A percentile compares a stretch with the other conserved stretches of the same genome.
Conservation (phyloP, 1,139 yeast genomes). For the Debaryomycetaceae sp. region DNA sequence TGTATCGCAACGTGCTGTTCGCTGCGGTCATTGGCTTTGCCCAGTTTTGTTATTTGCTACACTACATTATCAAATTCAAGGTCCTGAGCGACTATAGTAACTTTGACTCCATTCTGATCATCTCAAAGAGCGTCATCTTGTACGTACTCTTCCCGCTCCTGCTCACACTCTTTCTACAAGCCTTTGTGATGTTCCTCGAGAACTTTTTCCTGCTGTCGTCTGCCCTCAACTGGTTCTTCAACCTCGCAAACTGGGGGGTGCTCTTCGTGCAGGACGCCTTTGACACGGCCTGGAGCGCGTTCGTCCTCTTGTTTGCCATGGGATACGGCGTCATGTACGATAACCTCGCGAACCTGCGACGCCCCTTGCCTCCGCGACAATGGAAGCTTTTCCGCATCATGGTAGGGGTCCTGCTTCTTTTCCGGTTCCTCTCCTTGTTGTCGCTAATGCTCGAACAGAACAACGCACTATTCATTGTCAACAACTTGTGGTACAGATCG, state of each 20-base stretch:
- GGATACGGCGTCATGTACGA: conserved; percentile 30
- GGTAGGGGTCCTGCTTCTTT: conserved; percentile 4
- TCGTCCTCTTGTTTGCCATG: conserved; percentile 23
- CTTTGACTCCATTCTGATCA: conserved; percentile 22
- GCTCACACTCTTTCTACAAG: conserved; percentile 4
- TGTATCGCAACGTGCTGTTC: conserved; percentile 12
- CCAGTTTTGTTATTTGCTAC: conserved; percentile 12
- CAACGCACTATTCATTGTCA: background rate
- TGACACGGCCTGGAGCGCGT: conserved; percentile 5
- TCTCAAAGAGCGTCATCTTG: conserved; percentile 23
- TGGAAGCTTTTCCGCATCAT: conserved; percentile 11
- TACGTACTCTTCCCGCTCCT: conserved; percentile 18
- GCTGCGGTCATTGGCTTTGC: conserved; percentile 5
- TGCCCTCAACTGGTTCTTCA: conserved; percentile 1
- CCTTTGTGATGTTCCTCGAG: conserved; percentile 8
- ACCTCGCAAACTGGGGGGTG: conserved; percentile 1
- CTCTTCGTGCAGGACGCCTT: conserved; percentile 3
- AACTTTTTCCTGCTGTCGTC: conserved; percentile 9
- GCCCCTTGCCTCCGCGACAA: conserved; percentile 15
- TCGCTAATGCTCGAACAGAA: background rate
- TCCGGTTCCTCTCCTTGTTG: background rate
- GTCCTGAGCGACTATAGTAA: conserved; percentile 20
- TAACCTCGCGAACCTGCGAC: conserved; percentile 15
- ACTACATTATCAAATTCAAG: conserved; percentile 17
- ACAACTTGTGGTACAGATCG: background rate